Evolutionary conservation across 441 rosid species (phyloP).

Genomic region (Bruguiera hainesii): DNA sequence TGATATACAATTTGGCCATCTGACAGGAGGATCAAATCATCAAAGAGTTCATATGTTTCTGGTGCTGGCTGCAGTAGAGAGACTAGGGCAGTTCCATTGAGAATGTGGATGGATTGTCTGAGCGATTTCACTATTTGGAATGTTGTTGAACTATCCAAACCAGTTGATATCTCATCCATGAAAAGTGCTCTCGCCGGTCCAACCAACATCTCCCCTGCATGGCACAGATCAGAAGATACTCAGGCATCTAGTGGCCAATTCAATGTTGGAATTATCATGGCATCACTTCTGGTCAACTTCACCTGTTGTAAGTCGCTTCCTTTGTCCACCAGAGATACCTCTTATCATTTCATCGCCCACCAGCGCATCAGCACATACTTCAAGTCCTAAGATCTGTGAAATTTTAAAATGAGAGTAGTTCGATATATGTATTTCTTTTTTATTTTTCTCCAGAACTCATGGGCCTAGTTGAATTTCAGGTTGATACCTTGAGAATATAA

Average conservation of each 20-base stretch:
- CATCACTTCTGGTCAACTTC: neutral
- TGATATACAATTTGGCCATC: constrained; percentile 65
- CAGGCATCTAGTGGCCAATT: neutral
- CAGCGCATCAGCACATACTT: constrained; percentile 54
- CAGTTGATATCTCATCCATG: constrained; percentile 67
- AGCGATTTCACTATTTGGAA: constrained; percentile 54
- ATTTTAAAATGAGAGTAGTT: neutral
- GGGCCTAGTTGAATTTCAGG: neutral
- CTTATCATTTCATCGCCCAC: constrained; percentile 63
- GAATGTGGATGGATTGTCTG: constrained; percentile 52
- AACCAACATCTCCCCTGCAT: constrained; percentile 59
- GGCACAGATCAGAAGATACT: constrained; percentile 1
- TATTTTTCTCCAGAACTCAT: neutral
- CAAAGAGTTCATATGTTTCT: constrained; percentile 67
- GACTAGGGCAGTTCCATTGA: constrained; percentile 55
- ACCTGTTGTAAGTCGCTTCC: constrained; percentile 65
- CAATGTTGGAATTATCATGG: too few species aligned
- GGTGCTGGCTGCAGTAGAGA: constrained; percentile 80
- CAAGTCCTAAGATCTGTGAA: constrained; percentile 61
- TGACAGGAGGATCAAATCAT: constrained; percentile 58
- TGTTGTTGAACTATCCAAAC: constrained; percentile 61
- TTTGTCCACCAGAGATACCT: constrained; percentile 69
- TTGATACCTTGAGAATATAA: constrained; percentile 48
- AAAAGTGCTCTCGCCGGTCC: constrained; percentile 56
- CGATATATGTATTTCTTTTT: neutral